A percentile compares a stretch with the other conserved stretches of the same genome.
phyloP scores from a whole-genome alignment of 106 monocot species.

The Phalaenopsis equestris region DNA sequence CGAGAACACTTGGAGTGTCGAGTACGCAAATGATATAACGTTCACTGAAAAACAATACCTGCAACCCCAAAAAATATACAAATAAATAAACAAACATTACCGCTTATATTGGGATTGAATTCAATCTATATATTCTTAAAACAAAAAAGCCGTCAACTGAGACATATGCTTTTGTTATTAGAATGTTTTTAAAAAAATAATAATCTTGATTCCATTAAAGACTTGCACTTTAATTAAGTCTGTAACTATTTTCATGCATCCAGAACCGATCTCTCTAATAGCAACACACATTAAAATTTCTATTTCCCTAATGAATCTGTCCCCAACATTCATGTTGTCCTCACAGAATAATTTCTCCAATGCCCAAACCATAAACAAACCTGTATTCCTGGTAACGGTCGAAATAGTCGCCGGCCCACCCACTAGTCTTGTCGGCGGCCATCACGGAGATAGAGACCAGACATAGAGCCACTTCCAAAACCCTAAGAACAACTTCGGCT shows the following conservation, averaged over 20 bases:
- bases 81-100: neutral
- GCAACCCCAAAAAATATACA: neutral
- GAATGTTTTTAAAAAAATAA: neutral
- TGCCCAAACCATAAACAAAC: slow-evolving; percentile 9
- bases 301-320: neutral
- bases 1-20: slow-evolving; percentile 42
- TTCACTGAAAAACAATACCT: slow-evolving; percentile 69
- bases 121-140: too few relatives aligned
- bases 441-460: slow-evolving; percentile 69
- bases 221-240: neutral
- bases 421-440: slow-evolving; percentile 69
- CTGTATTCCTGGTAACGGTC: slow-evolving; percentile 61
- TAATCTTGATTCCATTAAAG: too few relatives aligned
- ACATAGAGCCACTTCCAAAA: slow-evolving; percentile 37
- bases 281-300: neutral
- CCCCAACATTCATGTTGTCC: too few relatives aligned
- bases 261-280: neutral
- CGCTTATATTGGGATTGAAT: neutral
- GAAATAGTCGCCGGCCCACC: slow-evolving; percentile 95
- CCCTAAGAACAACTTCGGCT: slow-evolving; percentile 38
- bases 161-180: neutral
- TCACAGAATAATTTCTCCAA: too few relatives aligned
- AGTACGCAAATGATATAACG: slow-evolving; percentile 62
- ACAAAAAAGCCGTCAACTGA: too few relatives aligned
- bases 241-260: neutral